Evolutionary conservation across 345 rosid species (phyloP), one percentile per base, ranked within the genome.

Genomic region (Kernera saxatilis): DNA sequence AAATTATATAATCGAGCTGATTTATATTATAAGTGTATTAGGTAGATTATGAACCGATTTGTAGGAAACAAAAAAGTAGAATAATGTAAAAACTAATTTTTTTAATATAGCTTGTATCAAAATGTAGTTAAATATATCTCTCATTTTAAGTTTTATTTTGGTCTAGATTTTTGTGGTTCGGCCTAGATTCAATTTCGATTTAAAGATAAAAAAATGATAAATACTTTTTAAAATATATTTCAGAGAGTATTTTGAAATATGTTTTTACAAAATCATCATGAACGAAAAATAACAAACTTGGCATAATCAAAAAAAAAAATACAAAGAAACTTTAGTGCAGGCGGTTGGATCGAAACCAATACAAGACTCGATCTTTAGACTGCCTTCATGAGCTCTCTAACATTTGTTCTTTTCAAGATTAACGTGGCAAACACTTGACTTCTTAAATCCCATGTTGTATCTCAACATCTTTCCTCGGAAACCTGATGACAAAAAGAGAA

Each of bases 381-480:
- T 60, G 43, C 33, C 60, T 27, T 60, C 60, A 70, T 37, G 50
- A 70, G 67, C 48, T 57, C 49, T 57, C 48, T 33, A 37, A 70
- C 51, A 70, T 45, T 36, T 69, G 23, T 71, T 60, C 36, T 45
- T 23, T 33, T 12, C 29, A 11, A 46, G 2, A 17, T 45, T 32
- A 39, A 4, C 27, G 4, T 26, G 27, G 27, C 27, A 26, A 26
- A 26, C 27, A n/a, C n/a, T n/a, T 26, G 55, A 23, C 3, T 15
- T 15, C 13, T 13, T 10, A 17, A 25, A 23, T 14, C 55, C 29
- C 30, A 19, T 46, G 22, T 19, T 18, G 68, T 14, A 60, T 60
- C 32, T 37, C 18, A 39, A 10, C 37, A 18, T 27, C 32, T 39
- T 45, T 57, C 58, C 30, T 12, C 57, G 1, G 27, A 50, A 49